Base-by-base conservation (phyloP, 306 rosid genomes). In the Cotoneaster glaucophyllus region DNA sequence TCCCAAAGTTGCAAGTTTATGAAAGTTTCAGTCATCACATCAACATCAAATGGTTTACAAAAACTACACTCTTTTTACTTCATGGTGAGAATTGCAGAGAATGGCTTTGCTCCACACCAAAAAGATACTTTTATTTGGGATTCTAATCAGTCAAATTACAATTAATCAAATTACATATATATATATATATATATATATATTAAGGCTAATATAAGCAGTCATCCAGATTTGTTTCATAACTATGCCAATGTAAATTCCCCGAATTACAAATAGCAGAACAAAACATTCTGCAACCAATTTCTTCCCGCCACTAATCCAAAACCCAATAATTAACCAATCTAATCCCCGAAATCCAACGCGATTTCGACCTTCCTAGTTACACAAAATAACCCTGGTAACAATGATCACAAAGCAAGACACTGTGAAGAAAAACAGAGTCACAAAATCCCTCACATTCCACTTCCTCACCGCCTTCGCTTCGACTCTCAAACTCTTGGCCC, bases 391-490 rank as follows among this genome's bases (percentile, higher is more conserved):
- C 86, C 97, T 90, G n/a, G 85, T 89, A 41, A 90, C 17, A 39
- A 77, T 93, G 79, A 96, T 85, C 79, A 88, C 88, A 57, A 89
- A 74, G 44, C 98, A 96, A 50, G 98, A 87, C 70, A 87, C 74
- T 1, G 89, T 39, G 80, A 93, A 84, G 87, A 93, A 89, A 74
- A 96, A 90, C 71, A 90, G 41, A 2, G 93, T 84, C 2, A 87
- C 92, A 24, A 93, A 87, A 74, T 96, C 98, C 78, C 97, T 92
- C 0, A 93, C 86, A 65, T 93, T 88, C 99, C 99, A 96, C 77
- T 89, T 96, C 50, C 84, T 79, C 25, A 90, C 97, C 8, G 79
- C 88, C 77, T 90, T 93, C 0, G 58, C 56, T 65, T 89, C 97
- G 1, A 90, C 91, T 13, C 93, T 77, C 84, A 96, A 74, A 68